These are phyloP conservation scores for Acacia melanoxylon DNA, from an alignment of 306 rosid species.

Conservation along the genomic window DNA sequence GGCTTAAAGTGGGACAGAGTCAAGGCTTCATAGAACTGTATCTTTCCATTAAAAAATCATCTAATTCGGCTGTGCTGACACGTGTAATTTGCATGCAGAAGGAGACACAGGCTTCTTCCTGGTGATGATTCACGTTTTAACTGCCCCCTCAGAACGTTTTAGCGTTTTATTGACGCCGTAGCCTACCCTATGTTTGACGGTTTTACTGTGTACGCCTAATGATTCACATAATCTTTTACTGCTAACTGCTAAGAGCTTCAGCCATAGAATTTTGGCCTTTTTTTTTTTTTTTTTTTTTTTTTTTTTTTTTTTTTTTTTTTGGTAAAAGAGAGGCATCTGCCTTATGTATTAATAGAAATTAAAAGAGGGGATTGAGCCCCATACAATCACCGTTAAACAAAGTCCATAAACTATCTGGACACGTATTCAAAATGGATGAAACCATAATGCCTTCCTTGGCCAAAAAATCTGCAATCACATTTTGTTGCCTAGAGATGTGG, in stretches of 20 bases:
- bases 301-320: no score
- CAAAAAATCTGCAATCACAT: no score
- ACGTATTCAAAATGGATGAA: no score
- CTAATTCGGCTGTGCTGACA: constrained; percentile 11
- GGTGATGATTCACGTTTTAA: background rate
- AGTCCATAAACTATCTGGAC: no score
- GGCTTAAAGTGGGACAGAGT: constrained; percentile 35
- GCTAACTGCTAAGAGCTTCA: background rate
- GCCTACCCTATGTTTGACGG: background rate
- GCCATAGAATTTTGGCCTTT: background rate
- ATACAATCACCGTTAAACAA: no score
- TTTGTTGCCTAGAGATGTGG: no score
- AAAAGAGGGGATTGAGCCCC: no score
- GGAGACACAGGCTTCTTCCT: background rate
- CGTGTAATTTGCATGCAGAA: constrained; percentile 37
- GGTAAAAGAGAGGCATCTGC: no score
- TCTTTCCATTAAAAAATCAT: constrained; percentile 8
- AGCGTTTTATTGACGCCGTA: background rate
- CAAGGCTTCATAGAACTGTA: constrained; percentile 17
- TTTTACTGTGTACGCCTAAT: background rate
- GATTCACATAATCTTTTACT: background rate
- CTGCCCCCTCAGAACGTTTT: background rate
- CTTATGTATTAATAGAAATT: no score
- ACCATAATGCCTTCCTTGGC: no score
- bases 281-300: no score